These are phyloP conservation scores for Brassica hybrid DNA, from an alignment of 441 rosid genomes.

Conservation along the genomic window DNA sequence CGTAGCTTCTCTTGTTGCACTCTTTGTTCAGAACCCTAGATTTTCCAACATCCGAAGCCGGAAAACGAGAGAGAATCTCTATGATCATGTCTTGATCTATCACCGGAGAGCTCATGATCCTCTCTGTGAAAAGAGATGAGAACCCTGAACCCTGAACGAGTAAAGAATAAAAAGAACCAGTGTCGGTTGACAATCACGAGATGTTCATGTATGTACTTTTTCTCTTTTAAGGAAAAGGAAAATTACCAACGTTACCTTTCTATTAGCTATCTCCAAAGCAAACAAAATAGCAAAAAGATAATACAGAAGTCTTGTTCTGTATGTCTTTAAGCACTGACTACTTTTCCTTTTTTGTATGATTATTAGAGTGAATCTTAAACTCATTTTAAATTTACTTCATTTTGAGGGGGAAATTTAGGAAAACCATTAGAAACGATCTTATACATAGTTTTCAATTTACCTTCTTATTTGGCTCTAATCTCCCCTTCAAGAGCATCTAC, in stretches of 20 bases:
- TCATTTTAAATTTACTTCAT: too few relatives aligned
- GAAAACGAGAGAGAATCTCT: conserved; percentile 23
- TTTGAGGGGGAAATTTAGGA: too few relatives aligned
- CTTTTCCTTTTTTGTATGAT: neutral
- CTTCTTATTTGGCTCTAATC: too few relatives aligned
- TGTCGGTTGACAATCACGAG: neutral
- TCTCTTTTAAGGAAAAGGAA: neutral
- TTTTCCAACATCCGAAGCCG: neutral
- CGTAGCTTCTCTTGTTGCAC: conserved; percentile 25
- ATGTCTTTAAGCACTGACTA: neutral
- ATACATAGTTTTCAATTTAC: too few relatives aligned
- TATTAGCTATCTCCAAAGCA: conserved; percentile 1
- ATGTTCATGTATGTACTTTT: neutral
- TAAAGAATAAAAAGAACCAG: neutral
- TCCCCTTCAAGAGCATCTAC: too few relatives aligned
- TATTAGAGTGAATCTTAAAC: too few relatives aligned
- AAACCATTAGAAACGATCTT: too few relatives aligned
- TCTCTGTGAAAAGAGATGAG: neutral
- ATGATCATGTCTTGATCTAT: conserved; percentile 8
- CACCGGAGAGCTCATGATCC: conserved; percentile 19
- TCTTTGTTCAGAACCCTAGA: conserved; percentile 23
- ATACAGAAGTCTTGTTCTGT: too few relatives aligned
- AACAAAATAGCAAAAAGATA: neutral
- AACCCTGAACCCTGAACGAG: neutral
- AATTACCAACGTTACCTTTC: neutral